These are phyloP conservation scores for Clonostachys solani DNA, from an alignment of 2,329 filamentous ascomycete species.

Conservation along the genomic window DNA sequence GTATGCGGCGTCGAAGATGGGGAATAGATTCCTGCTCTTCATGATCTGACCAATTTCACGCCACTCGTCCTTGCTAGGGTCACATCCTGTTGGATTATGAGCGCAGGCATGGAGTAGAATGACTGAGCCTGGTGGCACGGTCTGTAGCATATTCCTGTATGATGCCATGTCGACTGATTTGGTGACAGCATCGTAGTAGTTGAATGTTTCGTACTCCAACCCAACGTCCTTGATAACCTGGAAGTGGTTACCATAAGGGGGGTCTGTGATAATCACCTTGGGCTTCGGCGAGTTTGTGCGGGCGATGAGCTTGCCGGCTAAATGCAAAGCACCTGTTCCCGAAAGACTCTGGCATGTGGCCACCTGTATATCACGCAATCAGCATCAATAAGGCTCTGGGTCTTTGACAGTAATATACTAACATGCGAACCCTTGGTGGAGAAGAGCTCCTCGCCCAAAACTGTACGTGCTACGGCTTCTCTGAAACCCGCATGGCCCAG, in stretches of 20 bases:
- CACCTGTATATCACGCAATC: no score
- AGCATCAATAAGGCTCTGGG: no score
- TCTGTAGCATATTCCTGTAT: no score
- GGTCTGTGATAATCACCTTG: conserved; percentile 27
- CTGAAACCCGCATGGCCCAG: conserved; percentile 1
- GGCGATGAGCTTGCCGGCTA: conserved; percentile 23
- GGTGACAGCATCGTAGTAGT: conserved; percentile 17
- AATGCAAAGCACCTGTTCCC: conserved; percentile 31
- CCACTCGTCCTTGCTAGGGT: conserved; percentile 26
- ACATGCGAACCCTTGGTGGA: no score
- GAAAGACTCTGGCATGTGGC: conserved; percentile 26
- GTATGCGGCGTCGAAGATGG: conserved; percentile 30
- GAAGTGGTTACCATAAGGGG: conserved; percentile 36
- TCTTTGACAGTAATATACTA: no score
- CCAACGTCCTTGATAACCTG: conserved; percentile 12
- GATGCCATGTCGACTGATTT: conserved; percentile 10
- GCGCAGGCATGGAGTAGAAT: conserved; percentile 29
- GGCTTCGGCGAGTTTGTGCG: conserved; percentile 11
- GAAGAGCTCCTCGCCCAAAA: no score
- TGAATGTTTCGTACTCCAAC: conserved; percentile 29
- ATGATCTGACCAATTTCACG: conserved; percentile 19
- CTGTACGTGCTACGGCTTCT: no score
- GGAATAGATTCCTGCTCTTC: conserved; percentile 17
- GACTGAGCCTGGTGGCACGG: conserved; percentile 8
- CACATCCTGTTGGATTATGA: conserved; percentile 31